These are phyloP conservation scores for Naegleria lovaniensis DNA, from an alignment of 208 protist species.

Conservation along the genomic window DNA sequence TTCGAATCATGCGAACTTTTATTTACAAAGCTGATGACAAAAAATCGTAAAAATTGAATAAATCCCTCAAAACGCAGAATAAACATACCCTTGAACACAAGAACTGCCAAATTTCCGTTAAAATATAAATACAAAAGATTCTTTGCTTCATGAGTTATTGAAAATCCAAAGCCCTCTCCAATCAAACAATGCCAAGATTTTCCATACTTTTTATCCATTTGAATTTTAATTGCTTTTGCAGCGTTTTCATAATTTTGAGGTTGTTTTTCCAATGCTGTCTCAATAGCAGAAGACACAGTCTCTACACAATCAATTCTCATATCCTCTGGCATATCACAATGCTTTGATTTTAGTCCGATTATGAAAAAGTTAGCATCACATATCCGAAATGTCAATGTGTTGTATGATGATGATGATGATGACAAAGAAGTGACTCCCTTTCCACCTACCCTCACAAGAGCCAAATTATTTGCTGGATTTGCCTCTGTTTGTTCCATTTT, in stretches of 20 bases:
- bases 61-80: no score
- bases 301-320: conserved; percentile 82
- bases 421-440: no score
- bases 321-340: conserved; percentile 88
- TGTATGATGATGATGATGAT: background rate
- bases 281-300: conserved; percentile 82
- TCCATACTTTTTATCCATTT: conserved; percentile 90
- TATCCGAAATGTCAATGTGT: no score
- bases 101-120: conserved; percentile 75
- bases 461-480: background rate
- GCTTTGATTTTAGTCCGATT: conserved; percentile 60
- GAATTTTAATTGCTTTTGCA: conserved; percentile 81
- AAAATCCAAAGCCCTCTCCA: conserved; percentile 83
- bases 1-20: no score
- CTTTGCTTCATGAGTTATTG: conserved; percentile 84
- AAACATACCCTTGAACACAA: conserved; percentile 87
- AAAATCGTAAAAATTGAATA: no score
- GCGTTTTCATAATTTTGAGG: conserved; percentile 79
- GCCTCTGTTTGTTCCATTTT: background rate
- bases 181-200: conserved; percentile 85
- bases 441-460: background rate
- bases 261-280: conserved; percentile 59
- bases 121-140: conserved; percentile 88
- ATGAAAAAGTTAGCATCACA: no score
- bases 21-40: background rate